Base-by-base conservation (phyloP, 495 filamentous ascomycete genomes). In the Aspergillus carlsbadensis region DNA sequence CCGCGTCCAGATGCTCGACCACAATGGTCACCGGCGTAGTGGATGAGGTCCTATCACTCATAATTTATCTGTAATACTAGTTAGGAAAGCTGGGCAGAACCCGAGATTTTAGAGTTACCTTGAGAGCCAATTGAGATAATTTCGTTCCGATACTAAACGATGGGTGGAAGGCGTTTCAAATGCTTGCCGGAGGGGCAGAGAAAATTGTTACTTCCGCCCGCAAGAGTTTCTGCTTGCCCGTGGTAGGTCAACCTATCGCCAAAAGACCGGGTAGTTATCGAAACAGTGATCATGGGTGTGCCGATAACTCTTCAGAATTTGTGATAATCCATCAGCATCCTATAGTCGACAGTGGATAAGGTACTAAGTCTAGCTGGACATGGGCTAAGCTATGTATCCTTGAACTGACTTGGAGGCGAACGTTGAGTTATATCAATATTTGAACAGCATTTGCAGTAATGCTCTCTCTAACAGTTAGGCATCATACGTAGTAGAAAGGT, bases 1-100 rank as follows among this genome's bases (percentile, higher is more conserved):
- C 94, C 13, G 88, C 84, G 76, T 96, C 92, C 18, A 96, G 81
- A 73, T 96, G 92, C 77, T 96, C 92, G 52, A 96, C 90, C 61
- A 96, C 86, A 73, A 90, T 96, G 35, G 82, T 89, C 47, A 66
- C 60, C 45, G 62, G 65, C 64, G 86, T 87, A 57, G 61, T 52
- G 17, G 58, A 52, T 13, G 53, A 20, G 22, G 2, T 52, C 29
- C 65, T 60, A 48, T 62, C 64, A 52, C 49, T 49, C 70, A 72
- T 75, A 47, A 45, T 60, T 42, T 18, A 11, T 39, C 52, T 47
- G 26, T 18, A 13, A 43, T 36, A 21, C 54, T 20, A 11, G 22
- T 59, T 24, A 49, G 20, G 22, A 21, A 50, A 15, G 4, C 24
- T 50, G 15, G 36, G 52, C 3, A 45, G 5, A 14, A 22, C 17